Base-by-base conservation (phyloP, 805 yeast species). In the Cyberlindnera samutprakarnensis region DNA sequence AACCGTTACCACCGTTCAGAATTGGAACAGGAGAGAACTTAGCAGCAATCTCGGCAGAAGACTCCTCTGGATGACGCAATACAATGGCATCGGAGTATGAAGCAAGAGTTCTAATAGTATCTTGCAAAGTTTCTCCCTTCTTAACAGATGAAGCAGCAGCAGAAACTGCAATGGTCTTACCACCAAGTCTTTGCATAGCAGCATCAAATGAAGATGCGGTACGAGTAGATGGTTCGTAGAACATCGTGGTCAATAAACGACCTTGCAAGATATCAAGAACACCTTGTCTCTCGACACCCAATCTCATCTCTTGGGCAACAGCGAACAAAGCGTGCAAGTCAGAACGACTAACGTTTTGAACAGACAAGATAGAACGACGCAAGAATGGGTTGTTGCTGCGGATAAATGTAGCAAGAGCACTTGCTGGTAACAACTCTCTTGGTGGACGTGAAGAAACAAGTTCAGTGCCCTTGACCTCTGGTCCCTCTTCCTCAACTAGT, bases 101-200 rank as follows among this genome's bases (percentile, higher is more conserved):
- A 13, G 95, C 94, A 64, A 92, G 70, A 11, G 96, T 77, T 62
- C 98, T 78, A 46, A 92, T 76, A 24, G 98, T 92, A 57, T 92
- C 99, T 64, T 90, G 96, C 54, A 92, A 70, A 27, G 96, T 83
- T 70, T 92, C 99, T 46, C 99, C 99, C 71, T 92, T 92, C 68
- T 86, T 84, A 30, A 88, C 96, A 16, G 96, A 85, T n/a, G 97
- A 88, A 21, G 87, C 71, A 43, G 73, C 76, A 39, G 92, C 82
- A 41, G 83, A 71, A 43, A 92, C 82, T 34, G 94, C 73, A 46
- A 94, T 83, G 47, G 87, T 95, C 62, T 95, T 77, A 56, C 99
- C 99, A 59, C 99, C 99, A 50, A 92, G 71, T 66, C 99, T 83
- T 70, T 92, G 97, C 98, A 92, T 92, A 39, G 99, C 99, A 49